Evolutionary conservation across 345 rosid species (phyloP).

Genomic region (Microthlaspi erraticum): DNA sequence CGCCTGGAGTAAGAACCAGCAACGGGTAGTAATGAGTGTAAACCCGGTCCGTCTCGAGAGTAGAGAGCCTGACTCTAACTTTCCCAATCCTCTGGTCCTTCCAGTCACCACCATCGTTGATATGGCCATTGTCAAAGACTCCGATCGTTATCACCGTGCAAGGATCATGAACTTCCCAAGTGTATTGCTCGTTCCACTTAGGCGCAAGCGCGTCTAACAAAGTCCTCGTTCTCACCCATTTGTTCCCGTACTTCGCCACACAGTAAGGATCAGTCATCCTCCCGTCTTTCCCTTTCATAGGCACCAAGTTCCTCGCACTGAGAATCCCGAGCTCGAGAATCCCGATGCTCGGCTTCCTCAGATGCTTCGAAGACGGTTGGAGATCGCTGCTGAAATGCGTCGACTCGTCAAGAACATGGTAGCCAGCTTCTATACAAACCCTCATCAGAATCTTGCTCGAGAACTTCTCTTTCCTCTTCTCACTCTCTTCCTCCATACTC

Average conservation of each 20-base stretch:
- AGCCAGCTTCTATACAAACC: slow-evolving; percentile 81
- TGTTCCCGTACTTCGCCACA: slow-evolving; percentile 95
- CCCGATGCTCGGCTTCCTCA: slow-evolving; percentile 77
- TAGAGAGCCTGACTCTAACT: slow-evolving; percentile 88
- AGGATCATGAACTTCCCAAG: slow-evolving; percentile 96
- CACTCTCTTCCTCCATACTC: slow-evolving; percentile 57
- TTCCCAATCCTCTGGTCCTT: slow-evolving; percentile 87
- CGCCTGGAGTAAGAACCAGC: slow-evolving; percentile 70
- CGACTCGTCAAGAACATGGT: slow-evolving; percentile 95
- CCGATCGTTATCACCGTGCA: slow-evolving; percentile 94
- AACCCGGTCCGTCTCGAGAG: slow-evolving; percentile 82
- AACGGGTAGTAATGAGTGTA: slow-evolving; percentile 93
- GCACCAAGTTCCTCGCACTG: slow-evolving; percentile 76
- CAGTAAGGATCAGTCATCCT: slow-evolving; percentile 86
- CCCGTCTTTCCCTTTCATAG: slow-evolving; percentile 90
- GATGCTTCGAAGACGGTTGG: slow-evolving; percentile 82
- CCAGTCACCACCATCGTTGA: slow-evolving; percentile 68
- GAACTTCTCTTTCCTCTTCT: slow-evolving; percentile 83
- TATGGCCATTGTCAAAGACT: slow-evolving; percentile 81
- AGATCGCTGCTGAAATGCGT: slow-evolving; percentile 94
- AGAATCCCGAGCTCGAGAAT: slow-evolving; percentile 87
- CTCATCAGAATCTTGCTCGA: slow-evolving; percentile 77
- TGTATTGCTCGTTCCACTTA: slow-evolving; percentile 93
- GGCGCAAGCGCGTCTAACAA: slow-evolving; percentile 79
- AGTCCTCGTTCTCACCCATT: slow-evolving; percentile 95